Base-by-base conservation (phyloP, 2,329 filamentous ascomycete genomes). In the Aureobasidium sp. region DNA sequence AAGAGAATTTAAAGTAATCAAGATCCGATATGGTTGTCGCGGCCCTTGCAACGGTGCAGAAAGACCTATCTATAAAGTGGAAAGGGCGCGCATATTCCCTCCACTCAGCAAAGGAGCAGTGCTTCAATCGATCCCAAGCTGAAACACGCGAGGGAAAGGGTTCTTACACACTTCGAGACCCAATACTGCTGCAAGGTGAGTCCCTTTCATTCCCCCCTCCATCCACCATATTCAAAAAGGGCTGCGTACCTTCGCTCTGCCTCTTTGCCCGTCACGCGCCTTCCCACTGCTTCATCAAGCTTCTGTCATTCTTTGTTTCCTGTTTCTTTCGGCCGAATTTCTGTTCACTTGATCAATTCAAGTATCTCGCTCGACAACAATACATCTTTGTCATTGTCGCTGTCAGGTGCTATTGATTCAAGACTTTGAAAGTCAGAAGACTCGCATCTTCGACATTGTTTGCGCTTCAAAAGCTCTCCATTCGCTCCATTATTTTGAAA, bases 131-230 rank as follows among this genome's bases (percentile, higher is more conserved):
- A 41, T 20, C 49, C 60, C 60, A 53, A 55, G 34, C 60, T 62
- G 60, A 62, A 62, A 62, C 60, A 62, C 60, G 49, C 60, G 49
- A 52, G 60, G 60, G 60, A 55, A 62, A 62, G 42, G 57, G 60
- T 51, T 52, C 37, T 53, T 49, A 45, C 47, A 52, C 57, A 51
- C 39, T 62, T 20, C 31, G 20, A 62, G 51, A 62, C 60, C 49
- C 25, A 39, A 22, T 55, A 42, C 59, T 62, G 51, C 60, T 55
- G 49, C 60, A 62, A 53, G 60, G 60, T 62, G 51, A 62, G 60
- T 55, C 60, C 51, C n/a, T n/a, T 62, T 34, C 60, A 47, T 62
- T 39, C 49, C 41, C 31, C 44, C 59, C 39, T 44, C 47, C 37
- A 15, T 44, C 57, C 45, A 51, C 22, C 34, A 51, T 45, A 27